These are phyloP conservation scores for Carpinus fangiana DNA, from an alignment of 306 rosid genomes.

Conservation along the genomic window DNA sequence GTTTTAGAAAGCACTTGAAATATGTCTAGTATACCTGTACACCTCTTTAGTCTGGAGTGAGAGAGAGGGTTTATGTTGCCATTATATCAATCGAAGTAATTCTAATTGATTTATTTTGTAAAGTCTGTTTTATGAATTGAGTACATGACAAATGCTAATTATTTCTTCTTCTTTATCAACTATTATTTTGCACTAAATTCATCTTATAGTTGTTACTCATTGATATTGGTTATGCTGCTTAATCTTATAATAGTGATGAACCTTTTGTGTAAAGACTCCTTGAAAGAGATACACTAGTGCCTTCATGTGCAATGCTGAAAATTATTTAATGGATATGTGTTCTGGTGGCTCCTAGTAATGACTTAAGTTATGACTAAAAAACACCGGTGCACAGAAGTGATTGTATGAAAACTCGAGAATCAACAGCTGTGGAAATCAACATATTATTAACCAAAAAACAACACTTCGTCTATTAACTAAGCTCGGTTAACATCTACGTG, in stretches of 20 bases:
- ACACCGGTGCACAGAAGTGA: background rate
- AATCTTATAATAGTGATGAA: background rate
- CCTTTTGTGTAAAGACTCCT: background rate
- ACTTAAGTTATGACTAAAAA: background rate
- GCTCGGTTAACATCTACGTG: background rate
- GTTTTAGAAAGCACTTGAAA: background rate
- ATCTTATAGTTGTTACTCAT: background rate
- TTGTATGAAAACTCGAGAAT: background rate
- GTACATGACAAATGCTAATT: background rate
- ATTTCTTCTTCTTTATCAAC: background rate
- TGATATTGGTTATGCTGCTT: background rate
- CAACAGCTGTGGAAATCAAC: slow-evolving; percentile 4
- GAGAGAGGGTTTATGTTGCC: background rate
- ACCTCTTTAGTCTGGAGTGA: background rate
- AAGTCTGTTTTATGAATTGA: background rate
- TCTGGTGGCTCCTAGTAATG: background rate
- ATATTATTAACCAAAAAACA: background rate
- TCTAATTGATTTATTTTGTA: background rate
- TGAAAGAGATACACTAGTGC: background rate
- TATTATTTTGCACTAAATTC: background rate
- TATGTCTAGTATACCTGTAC: background rate
- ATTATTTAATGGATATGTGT: background rate
- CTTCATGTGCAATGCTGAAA: background rate
- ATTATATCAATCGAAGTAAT: background rate
- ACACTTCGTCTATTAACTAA: background rate